Percentiles rank a stretch among this genome's conserved stretches.
Evolutionary conservation across 305 asterid species (phyloP).

Genomic region (Plantago coronopus): DNA sequence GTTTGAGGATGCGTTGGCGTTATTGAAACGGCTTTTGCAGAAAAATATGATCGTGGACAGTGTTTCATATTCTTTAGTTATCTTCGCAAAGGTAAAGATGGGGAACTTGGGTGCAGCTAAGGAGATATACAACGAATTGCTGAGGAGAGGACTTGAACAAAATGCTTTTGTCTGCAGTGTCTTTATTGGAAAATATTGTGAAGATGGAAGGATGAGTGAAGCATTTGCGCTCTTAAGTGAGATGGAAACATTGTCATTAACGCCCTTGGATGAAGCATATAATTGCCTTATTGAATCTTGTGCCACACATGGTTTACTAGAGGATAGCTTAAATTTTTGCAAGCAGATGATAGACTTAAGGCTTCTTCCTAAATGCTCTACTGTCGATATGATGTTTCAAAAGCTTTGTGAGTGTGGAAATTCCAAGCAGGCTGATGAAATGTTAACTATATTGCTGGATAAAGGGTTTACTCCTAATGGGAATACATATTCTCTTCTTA

Average conservation of each 20-base stretch:
- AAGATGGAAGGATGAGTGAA: conserved; percentile 46
- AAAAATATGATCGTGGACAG: conserved; percentile 58
- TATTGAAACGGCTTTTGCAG: conserved; percentile 57
- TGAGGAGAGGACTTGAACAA: conserved; percentile 61
- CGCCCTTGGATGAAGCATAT: conserved; percentile 50
- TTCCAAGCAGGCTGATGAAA: conserved; percentile 50
- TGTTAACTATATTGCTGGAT: conserved; percentile 53
- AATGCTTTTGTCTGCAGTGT: conserved; percentile 55
- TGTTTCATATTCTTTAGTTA: conserved; percentile 52
- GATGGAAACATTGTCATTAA: conserved; percentile 47
- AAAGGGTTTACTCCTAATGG: conserved; percentile 54
- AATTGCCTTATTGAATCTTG: conserved; percentile 50
- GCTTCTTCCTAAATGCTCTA: conserved; percentile 42
- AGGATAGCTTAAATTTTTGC: conserved; percentile 50
- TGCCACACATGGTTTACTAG: conserved; percentile 43
- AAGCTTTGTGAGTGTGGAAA: conserved; percentile 50
- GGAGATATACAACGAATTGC: conserved; percentile 54
- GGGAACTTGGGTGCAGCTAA: conserved; percentile 53
- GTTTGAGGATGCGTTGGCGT: conserved; percentile 47
- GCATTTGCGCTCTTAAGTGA: conserved; percentile 42
- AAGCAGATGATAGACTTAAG: conserved; percentile 44
- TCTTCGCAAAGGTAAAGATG: conserved; percentile 62
- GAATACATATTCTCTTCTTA: conserved; percentile 44
- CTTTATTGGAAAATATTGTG: conserved; percentile 48
- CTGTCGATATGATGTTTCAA: conserved; percentile 44